Evolutionary conservation across 768 basidiomycete species (phyloP).

Genomic region (Suillus cothurnatus): DNA sequence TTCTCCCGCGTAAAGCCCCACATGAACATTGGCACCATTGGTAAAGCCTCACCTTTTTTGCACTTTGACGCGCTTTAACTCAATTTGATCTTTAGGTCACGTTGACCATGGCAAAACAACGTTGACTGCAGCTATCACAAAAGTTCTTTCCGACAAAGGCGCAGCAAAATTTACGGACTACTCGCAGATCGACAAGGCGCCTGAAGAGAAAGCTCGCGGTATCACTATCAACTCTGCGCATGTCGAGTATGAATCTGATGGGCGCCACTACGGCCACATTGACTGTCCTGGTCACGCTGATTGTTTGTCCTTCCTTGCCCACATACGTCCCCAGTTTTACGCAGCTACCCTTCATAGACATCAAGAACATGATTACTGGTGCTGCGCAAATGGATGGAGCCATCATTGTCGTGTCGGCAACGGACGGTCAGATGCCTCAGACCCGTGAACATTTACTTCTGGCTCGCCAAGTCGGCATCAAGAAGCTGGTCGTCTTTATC

Average conservation of each 20-base stretch:
- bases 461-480: constrained; percentile 97
- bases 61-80: constrained; percentile 20
- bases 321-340: constrained; percentile 14
- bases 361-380: constrained; percentile 99
- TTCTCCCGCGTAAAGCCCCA: constrained; percentile 83
- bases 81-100: constrained; percentile 57
- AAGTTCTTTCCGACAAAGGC: constrained; percentile 77
- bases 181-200: constrained; percentile 97
- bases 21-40: constrained; percentile 95
- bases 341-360: constrained; percentile 51
- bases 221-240: constrained; percentile 99
- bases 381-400: constrained; percentile 98
- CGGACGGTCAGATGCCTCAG: constrained; percentile 99
- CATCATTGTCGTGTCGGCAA: constrained; percentile 96
- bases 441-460: constrained; percentile 97
- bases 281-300: constrained; percentile 97
- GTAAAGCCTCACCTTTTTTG: constrained; percentile 37
- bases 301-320: constrained; percentile 52
- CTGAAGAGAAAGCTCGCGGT: constrained; percentile 98
- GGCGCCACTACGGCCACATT: constrained; percentile 95
- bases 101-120: constrained; percentile 99
- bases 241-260: constrained; percentile 94
- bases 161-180: constrained; percentile 92
- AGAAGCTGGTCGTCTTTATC: constrained; percentile 97
- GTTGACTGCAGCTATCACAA: constrained; percentile 94